These are phyloP conservation scores for Ophidiomyces ophidiicola DNA, from an alignment of 2,329 filamentous ascomycete species.

Conservation along the genomic window DNA sequence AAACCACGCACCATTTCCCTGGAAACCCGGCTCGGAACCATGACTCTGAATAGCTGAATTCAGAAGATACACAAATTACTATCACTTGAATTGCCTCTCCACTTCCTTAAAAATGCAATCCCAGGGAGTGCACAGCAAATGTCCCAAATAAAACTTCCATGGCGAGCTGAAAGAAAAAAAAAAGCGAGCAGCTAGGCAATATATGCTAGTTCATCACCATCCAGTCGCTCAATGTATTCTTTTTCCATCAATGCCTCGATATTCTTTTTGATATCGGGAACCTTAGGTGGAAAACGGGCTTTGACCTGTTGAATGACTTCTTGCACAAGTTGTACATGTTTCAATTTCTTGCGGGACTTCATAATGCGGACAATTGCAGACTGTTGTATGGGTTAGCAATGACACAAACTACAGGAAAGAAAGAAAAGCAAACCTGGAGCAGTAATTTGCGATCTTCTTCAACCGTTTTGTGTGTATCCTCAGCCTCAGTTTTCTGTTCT, in stretches of 20 bases:
- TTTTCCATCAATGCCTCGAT: slow-evolving; percentile 98
- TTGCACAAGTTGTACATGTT: slow-evolving; percentile 84
- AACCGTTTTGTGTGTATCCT: slow-evolving; percentile 97
- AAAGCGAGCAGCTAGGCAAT: slow-evolving; percentile 51
- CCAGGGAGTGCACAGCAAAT: too few species aligned
- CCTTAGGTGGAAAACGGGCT: slow-evolving; percentile 80
- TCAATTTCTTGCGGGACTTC: slow-evolving; percentile 99
- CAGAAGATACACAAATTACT: neutral
- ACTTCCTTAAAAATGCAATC: too few species aligned
- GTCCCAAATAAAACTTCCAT: neutral
- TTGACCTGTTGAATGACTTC: slow-evolving; percentile 95
- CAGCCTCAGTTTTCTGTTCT: slow-evolving; percentile 90
- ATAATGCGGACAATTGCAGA: slow-evolving; percentile 98
- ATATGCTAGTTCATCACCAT: slow-evolving; percentile 83
- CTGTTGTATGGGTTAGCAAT: slow-evolving; percentile 37
- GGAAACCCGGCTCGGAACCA: neutral
- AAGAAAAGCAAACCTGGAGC: slow-evolving; percentile 62
- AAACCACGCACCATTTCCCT: neutral
- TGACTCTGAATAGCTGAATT: neutral
- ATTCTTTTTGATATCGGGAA: slow-evolving; percentile 97
- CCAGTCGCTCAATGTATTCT: slow-evolving; percentile 91
- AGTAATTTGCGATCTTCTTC: slow-evolving; percentile 95
- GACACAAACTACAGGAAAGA: slow-evolving; percentile 12
- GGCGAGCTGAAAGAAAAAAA: neutral
- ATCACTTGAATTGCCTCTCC: neutral